Base-by-base conservation (phyloP, 2,329 filamentous ascomycete genomes). In the Colletotrichum tropicicola region DNA sequence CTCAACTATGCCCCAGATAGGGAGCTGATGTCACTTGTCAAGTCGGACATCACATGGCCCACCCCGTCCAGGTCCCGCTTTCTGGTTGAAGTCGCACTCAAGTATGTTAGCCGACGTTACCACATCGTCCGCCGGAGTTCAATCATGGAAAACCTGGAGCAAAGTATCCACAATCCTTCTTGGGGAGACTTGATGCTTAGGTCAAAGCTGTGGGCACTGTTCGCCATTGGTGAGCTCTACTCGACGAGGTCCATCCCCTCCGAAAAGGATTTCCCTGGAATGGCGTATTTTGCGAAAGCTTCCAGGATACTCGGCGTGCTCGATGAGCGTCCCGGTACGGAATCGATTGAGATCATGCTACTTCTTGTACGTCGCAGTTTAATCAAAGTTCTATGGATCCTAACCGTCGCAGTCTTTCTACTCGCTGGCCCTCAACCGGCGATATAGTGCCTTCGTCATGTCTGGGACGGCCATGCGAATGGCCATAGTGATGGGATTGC, bases 151-250 rank as follows among this genome's bases (percentile, higher is more conserved):
- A 72, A 72, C 4, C 62, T 83, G 1, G 77, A 82, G 28, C 73
- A 76, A 12, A 72, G 76, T 0, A 75, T 80, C 23, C 70, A 75
- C 47, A 75, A 78, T 30, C 72, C 74, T 1, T 68, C 71, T 10
- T 75, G 74, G 19, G 73, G 71, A 7, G 74, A 77, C 41, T 72
- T 73, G 2, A 75, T 80, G 1, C 65, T 74, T 0, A 74, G 73
- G 9, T 79, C 78, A 64, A 82, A 81, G 47, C 59, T 83, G 0
- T 80, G 78, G 72, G 79, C 78, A 0, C 44, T 83, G 6, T 81
- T 83, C 67, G 82, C 81, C 0, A 73, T 84, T 8, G 82, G 82
- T 0, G 80, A 83, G 61, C 76, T 80, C n/a, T 83, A 82, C 30
- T 82, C 81, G 1, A 78, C 75, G 0, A 71, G 79, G 30, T 74